Base-by-base conservation (phyloP, 495 filamentous ascomycete species). In the Xylaria curta region DNA sequence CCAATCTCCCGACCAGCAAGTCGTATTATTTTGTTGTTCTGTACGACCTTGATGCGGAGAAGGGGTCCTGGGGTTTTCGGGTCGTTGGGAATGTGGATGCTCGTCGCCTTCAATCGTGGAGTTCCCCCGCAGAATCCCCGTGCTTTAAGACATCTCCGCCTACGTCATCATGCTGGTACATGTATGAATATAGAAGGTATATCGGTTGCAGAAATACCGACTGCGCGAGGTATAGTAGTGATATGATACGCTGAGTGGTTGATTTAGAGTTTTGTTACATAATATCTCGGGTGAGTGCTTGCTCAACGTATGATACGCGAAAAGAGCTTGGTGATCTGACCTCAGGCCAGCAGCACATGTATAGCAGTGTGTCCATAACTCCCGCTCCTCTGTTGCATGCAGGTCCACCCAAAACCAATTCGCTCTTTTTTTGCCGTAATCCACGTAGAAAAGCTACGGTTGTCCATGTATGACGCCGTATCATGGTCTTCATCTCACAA, bases 71-170 rank as follows among this genome's bases (percentile, higher is more conserved):
- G 56, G 28, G 28, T 17, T 59, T 7, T 59, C 10, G 13, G 31
- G 3, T 49, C 5, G 12, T 19, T 13, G 38, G 38, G 38, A 42
- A 42, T 42, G 38, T 42, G 38, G 38, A 42, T 42, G 38, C 38
- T 42, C 38, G 9, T 42, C 38, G 12, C 13, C 38, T 38, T 17
- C 17, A 60, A 36, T 36, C 56, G 33, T n/a, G 58, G 58, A 60
- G 58, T n/a, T 60, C 33, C 58, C 54, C 58, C 58, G 58, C 58
- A 60, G 8, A 56, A 54, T 17, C 17, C 26, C 24, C 53, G 21
- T 9, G 9, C 24, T 28, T 26, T 4, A 2, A 40, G 31, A 60
- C 58, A 21, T 38, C 19, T 40, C 58, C 19, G 28, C 33, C 33
- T 60, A 60, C 58, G 58, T 60, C 58, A 60, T 60, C 33, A 9